Base-by-base conservation (phyloP, 805 yeast species). In the Wickerhamiella azyma region DNA sequence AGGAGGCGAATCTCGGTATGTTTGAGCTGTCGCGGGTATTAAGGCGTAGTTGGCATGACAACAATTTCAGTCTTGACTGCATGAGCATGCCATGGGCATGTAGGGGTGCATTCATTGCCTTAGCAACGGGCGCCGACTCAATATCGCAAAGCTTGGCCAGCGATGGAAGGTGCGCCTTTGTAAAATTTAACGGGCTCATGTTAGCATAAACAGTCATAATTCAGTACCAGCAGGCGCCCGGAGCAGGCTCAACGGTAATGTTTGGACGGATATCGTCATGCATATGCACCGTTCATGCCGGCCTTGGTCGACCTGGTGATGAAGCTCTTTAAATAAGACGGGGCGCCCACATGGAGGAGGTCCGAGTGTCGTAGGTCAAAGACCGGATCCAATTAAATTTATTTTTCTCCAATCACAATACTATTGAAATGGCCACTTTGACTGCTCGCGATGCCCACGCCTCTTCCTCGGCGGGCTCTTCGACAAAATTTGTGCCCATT, bases 401-500 rank as follows among this genome's bases (percentile, higher is more conserved):
- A 30, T 41, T 41, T 40, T 40, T 26, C 37, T 6, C 26, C 43
- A 9, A 29, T 40, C 30, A 10, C 13, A 13, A 26, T 29, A 17
- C 36, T 16, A 18, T 7, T 21, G 18, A 18, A 24, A 42, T 42
- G 45, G 45, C 45, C 7, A 42, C 45, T 26, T 18, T 36, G n/a
- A 36, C 45, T 10, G 39, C 39, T 14, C 45, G 45, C 14, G 45
- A 42, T 5, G 29, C 40, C 4, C 24, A 21, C 7, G 24, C 24
- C 24, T 21, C 24, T 21, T 4, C 24, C 24, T 21, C 24, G 4
- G 24, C 45, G 19, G 33, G 24, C 19, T 9, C 26, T 2, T n/a
- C 45, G 28, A 42, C 49, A 24, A 46, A 47, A 35, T 53, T 43
- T 33, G 64, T 59, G 17, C 63, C 65, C 9, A 61, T 61, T 37